These are phyloP conservation scores for Senna tora DNA, from an alignment of 306 rosid genomes.

Conservation along the genomic window DNA sequence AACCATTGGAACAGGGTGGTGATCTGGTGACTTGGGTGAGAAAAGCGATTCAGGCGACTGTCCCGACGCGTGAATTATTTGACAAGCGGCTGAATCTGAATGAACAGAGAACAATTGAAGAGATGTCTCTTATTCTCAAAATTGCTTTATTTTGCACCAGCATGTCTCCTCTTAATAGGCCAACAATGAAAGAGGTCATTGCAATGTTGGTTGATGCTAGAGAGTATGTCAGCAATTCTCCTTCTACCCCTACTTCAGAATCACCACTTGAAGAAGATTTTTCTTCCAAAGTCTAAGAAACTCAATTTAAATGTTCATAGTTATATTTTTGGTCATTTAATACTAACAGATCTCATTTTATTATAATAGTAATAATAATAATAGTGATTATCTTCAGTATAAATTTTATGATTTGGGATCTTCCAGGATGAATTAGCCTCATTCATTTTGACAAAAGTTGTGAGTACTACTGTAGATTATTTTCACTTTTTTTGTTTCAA, in stretches of 20 bases:
- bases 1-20: constrained; percentile 80
- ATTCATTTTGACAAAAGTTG: constrained; percentile 4
- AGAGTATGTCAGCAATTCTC: constrained; percentile 51
- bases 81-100: constrained; percentile 66
- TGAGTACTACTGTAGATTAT: constrained; percentile 4
- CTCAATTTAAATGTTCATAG: constrained; percentile 10
- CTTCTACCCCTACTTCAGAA: constrained; percentile 65
- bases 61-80: constrained; percentile 52
- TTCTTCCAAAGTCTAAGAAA: constrained; percentile 57
- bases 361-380: too few relatives aligned
- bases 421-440: neutral
- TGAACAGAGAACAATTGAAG: constrained; percentile 52
- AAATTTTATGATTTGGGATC: neutral
- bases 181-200: constrained; percentile 85
- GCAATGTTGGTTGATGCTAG: constrained; percentile 76
- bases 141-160: constrained; percentile 80
- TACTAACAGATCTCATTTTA: neutral
- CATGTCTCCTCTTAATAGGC: constrained; percentile 69
- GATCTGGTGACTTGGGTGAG: constrained; percentile 77
- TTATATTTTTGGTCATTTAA: neutral
- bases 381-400: neutral
- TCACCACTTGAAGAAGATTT: constrained; percentile 55
- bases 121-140: constrained; percentile 77
- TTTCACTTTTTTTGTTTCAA: neutral
- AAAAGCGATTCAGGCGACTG: constrained; percentile 51